A percentile compares a stretch with the other conserved stretches of the same genome.
Conservation (phyloP, 805 yeast genomes). For the Tetrapisispora arboricola region DNA sequence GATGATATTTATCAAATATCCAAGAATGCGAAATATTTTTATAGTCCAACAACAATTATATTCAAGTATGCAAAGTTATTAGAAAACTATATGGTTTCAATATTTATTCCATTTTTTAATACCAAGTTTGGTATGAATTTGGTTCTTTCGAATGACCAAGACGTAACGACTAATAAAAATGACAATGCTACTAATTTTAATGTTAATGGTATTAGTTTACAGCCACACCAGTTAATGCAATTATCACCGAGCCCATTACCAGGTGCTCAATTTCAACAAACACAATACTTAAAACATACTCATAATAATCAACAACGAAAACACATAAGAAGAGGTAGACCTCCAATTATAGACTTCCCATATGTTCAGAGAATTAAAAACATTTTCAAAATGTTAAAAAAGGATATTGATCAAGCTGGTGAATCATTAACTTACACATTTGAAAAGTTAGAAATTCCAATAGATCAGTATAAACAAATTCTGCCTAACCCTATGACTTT, state of each 20-base stretch:
- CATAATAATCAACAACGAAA: conserved; percentile 16
- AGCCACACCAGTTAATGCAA: not conserved
- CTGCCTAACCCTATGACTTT: conserved; percentile 42
- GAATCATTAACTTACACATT: conserved; percentile 52
- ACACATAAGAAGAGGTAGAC: conserved; percentile 30
- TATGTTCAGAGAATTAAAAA: conserved; percentile 87
- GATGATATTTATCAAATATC: conserved; percentile 73
- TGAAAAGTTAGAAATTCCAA: conserved; percentile 70
- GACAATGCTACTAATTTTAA: not conserved
- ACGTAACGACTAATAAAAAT: conserved; percentile 17
- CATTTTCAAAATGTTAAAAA: conserved; percentile 70
- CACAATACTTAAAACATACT: not conserved
- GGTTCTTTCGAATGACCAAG: conserved; percentile 48
- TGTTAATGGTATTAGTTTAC: too few species aligned
- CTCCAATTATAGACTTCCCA: conserved; percentile 29
- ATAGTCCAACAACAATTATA: conserved; percentile 56
- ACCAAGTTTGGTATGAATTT: conserved; percentile 27
- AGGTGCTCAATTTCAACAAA: conserved; percentile 4
- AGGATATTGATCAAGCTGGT: conserved; percentile 47
- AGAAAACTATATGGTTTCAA: conserved; percentile 31
- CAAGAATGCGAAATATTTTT: conserved; percentile 83
- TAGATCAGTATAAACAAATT: conserved; percentile 33
- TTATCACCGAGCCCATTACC: conserved; percentile 7
- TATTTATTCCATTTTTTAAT: not conserved
- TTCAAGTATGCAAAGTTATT: conserved; percentile 54